A percentile compares a stretch with the other conserved stretches of the same genome.
Conservation (phyloP, 129 eudicot genomes). For the Ambrosia trifida region DNA sequence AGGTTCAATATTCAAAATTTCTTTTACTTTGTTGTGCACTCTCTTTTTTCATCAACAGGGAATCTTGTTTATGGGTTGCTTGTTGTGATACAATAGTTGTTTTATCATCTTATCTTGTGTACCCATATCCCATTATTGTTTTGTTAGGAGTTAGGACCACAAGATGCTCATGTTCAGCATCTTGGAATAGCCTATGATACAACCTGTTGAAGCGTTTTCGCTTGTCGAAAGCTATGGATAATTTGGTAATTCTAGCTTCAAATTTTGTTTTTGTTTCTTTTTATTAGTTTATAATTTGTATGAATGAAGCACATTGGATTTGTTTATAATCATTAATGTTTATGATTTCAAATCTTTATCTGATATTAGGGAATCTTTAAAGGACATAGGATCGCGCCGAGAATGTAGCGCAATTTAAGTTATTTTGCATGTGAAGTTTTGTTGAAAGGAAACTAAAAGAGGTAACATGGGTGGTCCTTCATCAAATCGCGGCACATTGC, state of each 20-base stretch:
- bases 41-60: conserved; percentile 29
- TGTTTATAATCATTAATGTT: neutral
- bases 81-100: conserved; percentile 4
- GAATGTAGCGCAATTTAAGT: conserved; percentile 14
- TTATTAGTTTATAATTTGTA: neutral
- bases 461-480: conserved; percentile 30
- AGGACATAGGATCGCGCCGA: conserved; percentile 6
- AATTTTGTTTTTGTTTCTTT: neutral
- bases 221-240: neutral
- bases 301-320: neutral
- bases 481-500: conserved; percentile 38
- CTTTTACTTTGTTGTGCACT: conserved; percentile 16
- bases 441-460: neutral
- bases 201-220: conserved; percentile 11
- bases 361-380: conserved; percentile 13
- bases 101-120: conserved; percentile 31
- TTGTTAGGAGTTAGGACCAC: conserved; percentile 42
- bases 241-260: conserved; percentile 6
- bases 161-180: conserved; percentile 27
- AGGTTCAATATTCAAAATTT: conserved; percentile 28
- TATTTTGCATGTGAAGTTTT: conserved; percentile 7
- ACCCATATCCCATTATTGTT: conserved; percentile 20
- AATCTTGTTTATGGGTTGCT: conserved; percentile 25
- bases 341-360: conserved; percentile 20
- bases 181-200: conserved; percentile 5